These are phyloP conservation scores for Beauveria sp. DNA, from an alignment of 2,329 filamentous ascomycete species.

Conservation along the genomic window DNA sequence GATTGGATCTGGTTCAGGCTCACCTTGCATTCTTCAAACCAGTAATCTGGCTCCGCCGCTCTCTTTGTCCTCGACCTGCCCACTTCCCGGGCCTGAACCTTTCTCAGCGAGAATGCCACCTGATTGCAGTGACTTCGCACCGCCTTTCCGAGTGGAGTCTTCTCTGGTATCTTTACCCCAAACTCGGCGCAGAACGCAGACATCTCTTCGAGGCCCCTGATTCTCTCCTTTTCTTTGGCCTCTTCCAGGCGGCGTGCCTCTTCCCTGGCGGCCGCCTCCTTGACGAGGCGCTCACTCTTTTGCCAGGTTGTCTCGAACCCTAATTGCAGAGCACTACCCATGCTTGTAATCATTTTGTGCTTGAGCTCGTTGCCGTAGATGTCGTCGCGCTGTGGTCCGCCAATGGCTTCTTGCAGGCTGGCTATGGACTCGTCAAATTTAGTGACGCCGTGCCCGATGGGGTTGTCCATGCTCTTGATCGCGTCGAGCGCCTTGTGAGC, in stretches of 20 bases:
- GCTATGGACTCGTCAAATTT: constrained; percentile 4
- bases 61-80: background rate
- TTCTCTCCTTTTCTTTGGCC: background rate
- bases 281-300: background rate
- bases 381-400: background rate
- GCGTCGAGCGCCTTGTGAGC: background rate
- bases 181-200: background rate
- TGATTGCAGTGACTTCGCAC: background rate
- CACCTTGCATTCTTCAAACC: background rate
- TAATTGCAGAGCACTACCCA: background rate
- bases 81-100: background rate
- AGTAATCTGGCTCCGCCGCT: background rate
- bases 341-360: background rate
- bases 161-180: too few relatives aligned
- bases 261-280: background rate
- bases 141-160: background rate
- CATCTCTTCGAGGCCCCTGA: background rate
- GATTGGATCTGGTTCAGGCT: background rate
- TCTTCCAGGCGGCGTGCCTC: background rate
- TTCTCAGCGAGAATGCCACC: background rate
- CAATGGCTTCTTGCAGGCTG: constrained; percentile 3
- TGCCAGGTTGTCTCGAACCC: background rate
- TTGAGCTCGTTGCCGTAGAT: constrained; percentile 4
- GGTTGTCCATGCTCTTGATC: background rate
- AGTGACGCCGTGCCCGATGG: background rate